phyloP scores from a whole-genome alignment of 1,139 yeast genomes.

The Nakaseomyces nivariensis region DNA sequence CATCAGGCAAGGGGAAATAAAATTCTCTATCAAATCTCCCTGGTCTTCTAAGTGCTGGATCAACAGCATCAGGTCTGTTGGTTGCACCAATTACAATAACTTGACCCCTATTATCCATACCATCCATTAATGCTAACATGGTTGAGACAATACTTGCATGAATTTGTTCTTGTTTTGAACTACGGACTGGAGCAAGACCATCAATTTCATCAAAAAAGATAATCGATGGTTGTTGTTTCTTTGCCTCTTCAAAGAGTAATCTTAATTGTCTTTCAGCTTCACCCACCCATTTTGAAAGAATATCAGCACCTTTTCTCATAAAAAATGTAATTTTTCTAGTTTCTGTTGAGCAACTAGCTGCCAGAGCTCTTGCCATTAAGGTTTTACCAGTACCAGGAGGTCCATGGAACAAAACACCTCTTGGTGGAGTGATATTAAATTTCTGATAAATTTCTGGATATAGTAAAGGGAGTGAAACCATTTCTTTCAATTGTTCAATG shows the following conservation, averaged over 20 bases:
- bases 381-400: slow-evolving; percentile 99
- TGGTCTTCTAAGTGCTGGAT: slow-evolving; percentile 94
- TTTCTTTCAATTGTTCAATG: slow-evolving; percentile 86
- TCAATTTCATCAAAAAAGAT: slow-evolving; percentile 96
- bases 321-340: slow-evolving; percentile 82
- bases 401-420: slow-evolving; percentile 97
- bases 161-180: slow-evolving; percentile 94
- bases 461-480: slow-evolving; percentile 87
- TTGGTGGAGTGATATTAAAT: slow-evolving; percentile 89
- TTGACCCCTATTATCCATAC: slow-evolving; percentile 96
- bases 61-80: slow-evolving; percentile 93
- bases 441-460: slow-evolving; percentile 91
- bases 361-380: slow-evolving; percentile 93
- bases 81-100: slow-evolving; percentile 98
- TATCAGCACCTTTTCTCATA: slow-evolving; percentile 98
- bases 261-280: slow-evolving; percentile 95
- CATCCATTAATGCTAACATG: slow-evolving; percentile 91
- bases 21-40: slow-evolving; percentile 97
- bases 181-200: slow-evolving; percentile 95
- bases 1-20: slow-evolving; percentile 87
- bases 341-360: slow-evolving; percentile 85
- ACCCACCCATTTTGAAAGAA: slow-evolving; percentile 97
- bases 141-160: slow-evolving; percentile 97
- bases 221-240: slow-evolving; percentile 89
- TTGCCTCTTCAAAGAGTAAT: slow-evolving; percentile 87